Evolutionary conservation across 73 alveolate genomes (phyloP).

Genomic region (Stentor roeselii): DNA sequence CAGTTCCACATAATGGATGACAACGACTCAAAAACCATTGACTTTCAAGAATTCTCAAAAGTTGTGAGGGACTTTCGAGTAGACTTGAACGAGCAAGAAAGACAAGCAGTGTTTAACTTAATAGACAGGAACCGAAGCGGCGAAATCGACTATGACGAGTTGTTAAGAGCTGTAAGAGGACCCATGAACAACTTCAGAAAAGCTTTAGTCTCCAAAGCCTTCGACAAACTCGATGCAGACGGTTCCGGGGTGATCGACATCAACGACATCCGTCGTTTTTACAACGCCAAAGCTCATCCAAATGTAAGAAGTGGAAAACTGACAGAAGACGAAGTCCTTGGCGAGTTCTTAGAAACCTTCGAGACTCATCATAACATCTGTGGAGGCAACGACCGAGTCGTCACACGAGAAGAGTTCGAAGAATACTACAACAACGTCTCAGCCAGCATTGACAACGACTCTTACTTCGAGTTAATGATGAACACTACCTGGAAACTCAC

Average conservation of each 20-base stretch:
- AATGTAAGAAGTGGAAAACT: constrained; percentile 63
- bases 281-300: constrained; percentile 65
- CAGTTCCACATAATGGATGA: constrained; percentile 49
- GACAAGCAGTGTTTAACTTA: constrained; percentile 27
- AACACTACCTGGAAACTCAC: constrained; percentile 74
- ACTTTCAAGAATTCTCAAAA: constrained; percentile 31
- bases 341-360: constrained; percentile 53
- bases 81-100: constrained; percentile 25
- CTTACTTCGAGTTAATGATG: constrained; percentile 70
- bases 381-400: neutral
- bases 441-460: constrained; percentile 73
- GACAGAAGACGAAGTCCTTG: constrained; percentile 50
- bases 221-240: constrained; percentile 52
- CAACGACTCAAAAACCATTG: constrained; percentile 5
- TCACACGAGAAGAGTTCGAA: constrained; percentile 40
- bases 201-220: constrained; percentile 60
- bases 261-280: constrained; percentile 52
- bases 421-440: constrained; percentile 59
- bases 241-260: constrained; percentile 58
- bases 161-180: constrained; percentile 58
- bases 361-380: constrained; percentile 52
- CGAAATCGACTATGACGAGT: constrained; percentile 60
- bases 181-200: constrained; percentile 66
- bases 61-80: constrained; percentile 29
- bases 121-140: constrained; percentile 58